A percentile compares a stretch with the other conserved stretches of the same genome.
Evolutionary conservation across 1,139 yeast genomes (phyloP).

Genomic region (Geotrichum histeridarum): DNA sequence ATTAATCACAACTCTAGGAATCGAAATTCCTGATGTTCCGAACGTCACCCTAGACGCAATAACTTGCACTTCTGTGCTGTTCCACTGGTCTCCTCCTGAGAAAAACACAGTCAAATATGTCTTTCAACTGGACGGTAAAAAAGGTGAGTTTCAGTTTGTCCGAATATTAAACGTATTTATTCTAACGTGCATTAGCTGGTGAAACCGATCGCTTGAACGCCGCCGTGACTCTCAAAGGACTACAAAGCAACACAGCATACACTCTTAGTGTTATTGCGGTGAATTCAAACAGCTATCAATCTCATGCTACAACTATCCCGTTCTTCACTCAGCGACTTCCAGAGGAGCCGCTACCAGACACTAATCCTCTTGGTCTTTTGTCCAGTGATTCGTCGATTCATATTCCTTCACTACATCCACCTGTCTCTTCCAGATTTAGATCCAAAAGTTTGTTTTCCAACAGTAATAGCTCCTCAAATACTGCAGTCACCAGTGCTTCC

Average conservation of each 20-base stretch:
- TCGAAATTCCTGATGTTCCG: conserved; percentile 55
- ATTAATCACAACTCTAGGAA: conserved; percentile 47
- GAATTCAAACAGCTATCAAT: conserved; percentile 34
- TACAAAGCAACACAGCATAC: conserved; percentile 47
- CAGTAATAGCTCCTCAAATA: conserved; percentile 1
- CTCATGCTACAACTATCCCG: conserved; percentile 30
- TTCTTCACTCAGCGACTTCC: conserved; percentile 28
- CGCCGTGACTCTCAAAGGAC: conserved; percentile 40
- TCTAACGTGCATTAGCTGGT: conserved; percentile 28
- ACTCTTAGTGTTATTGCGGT: conserved; percentile 55
- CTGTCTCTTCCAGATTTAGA: conserved; percentile 3
- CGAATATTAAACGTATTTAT: not conserved
- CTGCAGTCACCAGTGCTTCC: not conserved
- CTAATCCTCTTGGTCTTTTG: conserved; percentile 2
- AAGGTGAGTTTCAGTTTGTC: conserved; percentile 26
- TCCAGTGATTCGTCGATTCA: conserved; percentile 13
- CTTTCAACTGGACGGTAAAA: conserved; percentile 47
- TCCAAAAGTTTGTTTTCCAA: conserved; percentile 14
- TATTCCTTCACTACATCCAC: conserved; percentile 5
- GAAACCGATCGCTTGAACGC: conserved; percentile 38
- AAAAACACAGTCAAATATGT: conserved; percentile 40
- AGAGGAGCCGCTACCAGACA: conserved; percentile 25
- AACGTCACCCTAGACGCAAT: conserved; percentile 53
- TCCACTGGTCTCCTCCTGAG: conserved; percentile 53
- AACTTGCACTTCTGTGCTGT: conserved; percentile 44